Percentiles rank a stretch among this genome's conserved stretches.
Evolutionary conservation across 2,329 filamentous ascomycete genomes (phyloP).

Genomic region (Pyricularia pennisetigena): DNA sequence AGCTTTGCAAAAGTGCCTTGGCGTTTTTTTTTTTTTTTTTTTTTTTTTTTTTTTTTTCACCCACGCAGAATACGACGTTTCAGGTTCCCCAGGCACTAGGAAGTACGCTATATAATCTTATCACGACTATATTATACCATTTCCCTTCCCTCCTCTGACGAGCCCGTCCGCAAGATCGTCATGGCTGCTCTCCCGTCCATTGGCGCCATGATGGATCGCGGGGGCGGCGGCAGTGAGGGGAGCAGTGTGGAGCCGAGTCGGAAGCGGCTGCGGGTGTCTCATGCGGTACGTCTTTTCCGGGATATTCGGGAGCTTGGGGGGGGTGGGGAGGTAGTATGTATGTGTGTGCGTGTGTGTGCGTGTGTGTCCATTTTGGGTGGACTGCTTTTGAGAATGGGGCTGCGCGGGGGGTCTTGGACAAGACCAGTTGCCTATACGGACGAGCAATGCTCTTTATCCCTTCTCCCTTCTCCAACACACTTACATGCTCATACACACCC

Average conservation of each 20-base stretch:
- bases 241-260: constrained; percentile 2
- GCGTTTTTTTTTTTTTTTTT: too few relatives aligned
- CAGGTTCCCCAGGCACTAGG: too few relatives aligned
- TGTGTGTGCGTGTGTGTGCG: too few relatives aligned
- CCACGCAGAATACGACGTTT: background rate
- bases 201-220: background rate
- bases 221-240: background rate
- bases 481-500: too few relatives aligned
- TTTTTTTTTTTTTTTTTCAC: too few relatives aligned
- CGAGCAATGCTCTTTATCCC: too few relatives aligned
- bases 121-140: background rate
- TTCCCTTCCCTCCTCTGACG: background rate
- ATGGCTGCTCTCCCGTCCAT: constrained; percentile 1
- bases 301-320: background rate
- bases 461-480: too few relatives aligned
- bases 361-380: background rate
- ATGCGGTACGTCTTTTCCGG: background rate
- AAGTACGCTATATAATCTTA: background rate
- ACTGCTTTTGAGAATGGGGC: background rate
- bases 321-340: background rate
- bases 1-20: background rate
- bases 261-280: constrained; percentile 5
- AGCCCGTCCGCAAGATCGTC: background rate
- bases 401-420: too few relatives aligned
- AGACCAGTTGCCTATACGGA: too few relatives aligned